A percentile compares a stretch with the other conserved stretches of the same genome.
phyloP scores from a whole-genome alignment of 2,329 filamentous ascomycete species.

The Botryotinia convoluta region DNA sequence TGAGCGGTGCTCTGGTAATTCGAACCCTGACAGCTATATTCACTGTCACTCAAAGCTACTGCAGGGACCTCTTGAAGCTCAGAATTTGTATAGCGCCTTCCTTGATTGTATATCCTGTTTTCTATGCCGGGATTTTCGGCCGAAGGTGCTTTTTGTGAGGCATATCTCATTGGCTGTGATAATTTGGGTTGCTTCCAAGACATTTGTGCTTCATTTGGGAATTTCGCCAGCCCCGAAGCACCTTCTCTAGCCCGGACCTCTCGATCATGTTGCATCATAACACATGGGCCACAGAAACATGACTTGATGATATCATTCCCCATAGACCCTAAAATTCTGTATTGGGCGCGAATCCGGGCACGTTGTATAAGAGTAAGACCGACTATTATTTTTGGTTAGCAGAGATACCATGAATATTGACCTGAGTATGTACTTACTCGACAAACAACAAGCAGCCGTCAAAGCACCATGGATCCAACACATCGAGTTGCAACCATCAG shows the following conservation, averaged over 20 bases:
- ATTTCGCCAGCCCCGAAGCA: constrained; percentile 22
- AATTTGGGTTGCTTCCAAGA: constrained; percentile 13
- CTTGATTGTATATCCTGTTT: constrained; percentile 3
- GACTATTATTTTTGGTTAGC: neutral
- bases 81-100: constrained; percentile 8
- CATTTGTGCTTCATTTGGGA: constrained; percentile 4
- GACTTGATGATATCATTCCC: constrained; percentile 39
- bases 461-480: constrained; percentile 40
- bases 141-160: constrained; percentile 13
- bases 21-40: neutral
- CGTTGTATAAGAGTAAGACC: constrained; percentile 18
- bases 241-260: constrained; percentile 45
- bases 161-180: constrained; percentile 30
- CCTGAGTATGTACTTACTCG: neutral
- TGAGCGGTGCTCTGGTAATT: neutral
- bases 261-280: constrained; percentile 45
- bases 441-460: constrained; percentile 13
- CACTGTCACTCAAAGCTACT: neutral
- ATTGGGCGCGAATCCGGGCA: constrained; percentile 43
- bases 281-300: constrained; percentile 44
- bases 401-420: neutral
- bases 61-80: constrained; percentile 9
- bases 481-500: constrained; percentile 39
- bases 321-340: constrained; percentile 43
- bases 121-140: constrained; percentile 8